These are phyloP conservation scores for Populus pruinosa DNA, from an alignment of 345 rosid species.

Conservation along the genomic window DNA sequence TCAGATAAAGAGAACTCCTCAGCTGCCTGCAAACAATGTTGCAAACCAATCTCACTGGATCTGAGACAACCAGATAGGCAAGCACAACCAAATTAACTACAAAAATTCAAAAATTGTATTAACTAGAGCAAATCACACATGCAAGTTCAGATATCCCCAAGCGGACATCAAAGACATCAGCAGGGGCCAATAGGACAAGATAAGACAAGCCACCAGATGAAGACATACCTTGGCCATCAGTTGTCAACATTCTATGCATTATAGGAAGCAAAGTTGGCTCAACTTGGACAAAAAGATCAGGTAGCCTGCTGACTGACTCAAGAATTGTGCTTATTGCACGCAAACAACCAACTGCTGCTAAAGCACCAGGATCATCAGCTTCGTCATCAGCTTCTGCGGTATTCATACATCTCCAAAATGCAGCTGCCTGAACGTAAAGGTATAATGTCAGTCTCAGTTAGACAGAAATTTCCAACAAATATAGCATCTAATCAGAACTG, in stretches of 20 bases:
- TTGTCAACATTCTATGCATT: slow-evolving; percentile 91
- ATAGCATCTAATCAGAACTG: background rate
- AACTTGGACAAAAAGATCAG: slow-evolving; percentile 77
- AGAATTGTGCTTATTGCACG: slow-evolving; percentile 97
- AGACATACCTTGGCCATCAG: slow-evolving; percentile 85
- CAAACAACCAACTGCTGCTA: slow-evolving; percentile 95
- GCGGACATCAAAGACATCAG: background rate
- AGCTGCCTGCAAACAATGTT: too few relatives aligned
- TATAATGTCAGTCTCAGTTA: background rate
- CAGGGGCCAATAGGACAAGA: background rate
- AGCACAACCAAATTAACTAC: background rate
- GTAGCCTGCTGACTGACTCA: slow-evolving; percentile 89
- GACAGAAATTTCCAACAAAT: background rate
- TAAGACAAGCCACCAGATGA: background rate
- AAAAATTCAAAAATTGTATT: background rate
- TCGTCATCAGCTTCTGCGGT: slow-evolving; percentile 83
- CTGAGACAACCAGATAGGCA: background rate
- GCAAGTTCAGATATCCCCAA: background rate
- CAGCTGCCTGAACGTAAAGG: slow-evolving; percentile 61
- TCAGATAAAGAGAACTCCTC: background rate
- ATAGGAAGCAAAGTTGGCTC: slow-evolving; percentile 89
- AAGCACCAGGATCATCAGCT: slow-evolving; percentile 83
- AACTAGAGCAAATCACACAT: background rate
- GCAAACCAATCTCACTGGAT: background rate
- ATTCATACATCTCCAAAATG: slow-evolving; percentile 95